Base-by-base conservation (phyloP, 2,329 filamentous ascomycete genomes). In the Cladophialophora bantiana region DNA sequence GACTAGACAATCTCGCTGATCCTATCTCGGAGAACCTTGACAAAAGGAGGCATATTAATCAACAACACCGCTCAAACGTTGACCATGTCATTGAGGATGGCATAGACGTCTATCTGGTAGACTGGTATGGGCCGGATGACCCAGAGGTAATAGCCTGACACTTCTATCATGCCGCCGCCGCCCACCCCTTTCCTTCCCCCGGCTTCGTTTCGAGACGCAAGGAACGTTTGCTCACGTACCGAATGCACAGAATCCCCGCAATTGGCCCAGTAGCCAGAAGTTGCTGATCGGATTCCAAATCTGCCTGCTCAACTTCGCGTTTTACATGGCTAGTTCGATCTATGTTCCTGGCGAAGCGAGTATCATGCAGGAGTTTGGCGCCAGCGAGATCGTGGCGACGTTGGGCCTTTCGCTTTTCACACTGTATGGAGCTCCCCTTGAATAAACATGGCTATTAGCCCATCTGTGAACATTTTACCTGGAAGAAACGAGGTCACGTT, bases 241-340 rank as follows among this genome's bases (percentile, higher is more conserved):
- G 26, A 26, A 26, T 12, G 20, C 18, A 59, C 59, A 62, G 56
- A 59, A 59, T 31, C 56, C 56, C 5, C 56, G 32, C 12, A 59
- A 45, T 31, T 59, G 56, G 56, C 38, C 56, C 5, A 20, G 36
- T n/a, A 59, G 15, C 7, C 32, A 20, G 36, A 59, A 59, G 20
- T 34, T 59, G 26, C 56, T 59, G 10, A 31, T 59, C 32, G 26
- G n/a, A 15, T 55, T 45, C 2, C 60, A 55, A 31, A 80, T 85
- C 66, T 82, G 79, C 59, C 66, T 84, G 4, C 76, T 83, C 62
- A 85, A 82, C 0, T 81, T 82, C 36, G 77, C 78, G 5, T 79
- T 85, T 40, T 86, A 86, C 73, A 79, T 82, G 32, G 82, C 81
- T 4, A 82, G 80, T 6, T 78, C 83, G 0, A 83, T 86, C 40